Conservation (phyloP, 345 rosid genomes). For the Salix caprea region DNA sequence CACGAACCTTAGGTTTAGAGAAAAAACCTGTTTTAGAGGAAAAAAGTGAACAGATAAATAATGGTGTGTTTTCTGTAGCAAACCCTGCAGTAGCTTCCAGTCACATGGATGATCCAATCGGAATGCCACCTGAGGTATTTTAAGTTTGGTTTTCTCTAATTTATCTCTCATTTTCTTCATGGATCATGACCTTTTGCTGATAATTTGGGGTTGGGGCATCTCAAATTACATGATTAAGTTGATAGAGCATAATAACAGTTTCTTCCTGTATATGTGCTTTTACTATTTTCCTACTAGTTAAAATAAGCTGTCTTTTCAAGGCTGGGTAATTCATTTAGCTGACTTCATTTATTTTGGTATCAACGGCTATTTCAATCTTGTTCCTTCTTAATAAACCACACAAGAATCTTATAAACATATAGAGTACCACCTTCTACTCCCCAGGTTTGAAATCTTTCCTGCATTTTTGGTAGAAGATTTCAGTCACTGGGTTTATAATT, state of each 20-base stretch:
- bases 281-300: neutral
- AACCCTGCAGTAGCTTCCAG: slow-evolving; percentile 27
- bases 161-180: slow-evolving; percentile 6
- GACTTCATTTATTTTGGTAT: neutral
- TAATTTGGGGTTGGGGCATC: neutral
- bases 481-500: neutral
- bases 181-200: neutral
- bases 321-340: neutral
- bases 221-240: neutral
- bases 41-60: slow-evolving; percentile 36
- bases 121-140: slow-evolving; percentile 92
- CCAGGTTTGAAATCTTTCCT: neutral
- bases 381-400: neutral
- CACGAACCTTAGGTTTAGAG: slow-evolving; percentile 29
- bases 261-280: neutral
- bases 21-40: slow-evolving; percentile 32
- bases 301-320: slow-evolving; percentile 3
- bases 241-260: neutral
- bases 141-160: slow-evolving; percentile 7
- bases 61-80: slow-evolving; percentile 27
- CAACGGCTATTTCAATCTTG: neutral
- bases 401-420: neutral
- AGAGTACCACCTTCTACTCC: neutral
- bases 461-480: neutral
- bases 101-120: slow-evolving; percentile 56